These are phyloP conservation scores for Cyclanthera cordifolia DNA, from an alignment of 306 rosid species.

Conservation along the genomic window DNA sequence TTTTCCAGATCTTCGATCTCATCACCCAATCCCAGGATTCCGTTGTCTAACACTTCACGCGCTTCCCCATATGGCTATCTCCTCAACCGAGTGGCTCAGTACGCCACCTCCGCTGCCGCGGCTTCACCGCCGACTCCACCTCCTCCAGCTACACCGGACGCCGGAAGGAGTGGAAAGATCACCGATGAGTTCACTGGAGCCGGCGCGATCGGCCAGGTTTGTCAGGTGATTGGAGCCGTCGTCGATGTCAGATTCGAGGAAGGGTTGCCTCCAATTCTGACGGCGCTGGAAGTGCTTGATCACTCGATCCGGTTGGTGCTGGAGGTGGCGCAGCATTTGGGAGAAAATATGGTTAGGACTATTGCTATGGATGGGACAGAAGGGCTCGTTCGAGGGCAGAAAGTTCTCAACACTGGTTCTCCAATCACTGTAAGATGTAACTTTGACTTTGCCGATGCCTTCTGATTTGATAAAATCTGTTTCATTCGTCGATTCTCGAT, in stretches of 20 bases:
- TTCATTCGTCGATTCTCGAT: neutral
- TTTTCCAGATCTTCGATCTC: slow-evolving; percentile 19
- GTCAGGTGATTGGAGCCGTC: slow-evolving; percentile 76
- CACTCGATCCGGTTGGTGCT: slow-evolving; percentile 44
- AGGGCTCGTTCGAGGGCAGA: slow-evolving; percentile 65
- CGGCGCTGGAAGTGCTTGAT: slow-evolving; percentile 68
- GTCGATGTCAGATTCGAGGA: slow-evolving; percentile 70
- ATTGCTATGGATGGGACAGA: slow-evolving; percentile 91
- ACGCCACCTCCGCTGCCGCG: slow-evolving; percentile 44
- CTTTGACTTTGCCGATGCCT: neutral
- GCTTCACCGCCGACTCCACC: slow-evolving; percentile 24
- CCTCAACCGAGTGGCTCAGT: slow-evolving; percentile 43
- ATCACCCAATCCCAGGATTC: slow-evolving; percentile 1
- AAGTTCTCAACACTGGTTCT: slow-evolving; percentile 76
- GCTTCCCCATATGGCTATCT: slow-evolving; percentile 34
- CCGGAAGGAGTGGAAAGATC: slow-evolving; percentile 35
- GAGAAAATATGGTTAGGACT: slow-evolving; percentile 66
- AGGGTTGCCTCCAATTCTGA: slow-evolving; percentile 65
- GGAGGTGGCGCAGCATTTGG: slow-evolving; percentile 81
- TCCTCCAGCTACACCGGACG: slow-evolving; percentile 19
- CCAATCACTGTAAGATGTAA: slow-evolving; percentile 49
- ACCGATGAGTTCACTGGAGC: slow-evolving; percentile 58
- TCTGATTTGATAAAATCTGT: neutral
- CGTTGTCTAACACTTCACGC: slow-evolving; percentile 13
- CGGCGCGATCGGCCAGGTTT: slow-evolving; percentile 59